Base-by-base conservation (phyloP, 2,329 filamentous ascomycete genomes). In the Aspergillus latus region DNA sequence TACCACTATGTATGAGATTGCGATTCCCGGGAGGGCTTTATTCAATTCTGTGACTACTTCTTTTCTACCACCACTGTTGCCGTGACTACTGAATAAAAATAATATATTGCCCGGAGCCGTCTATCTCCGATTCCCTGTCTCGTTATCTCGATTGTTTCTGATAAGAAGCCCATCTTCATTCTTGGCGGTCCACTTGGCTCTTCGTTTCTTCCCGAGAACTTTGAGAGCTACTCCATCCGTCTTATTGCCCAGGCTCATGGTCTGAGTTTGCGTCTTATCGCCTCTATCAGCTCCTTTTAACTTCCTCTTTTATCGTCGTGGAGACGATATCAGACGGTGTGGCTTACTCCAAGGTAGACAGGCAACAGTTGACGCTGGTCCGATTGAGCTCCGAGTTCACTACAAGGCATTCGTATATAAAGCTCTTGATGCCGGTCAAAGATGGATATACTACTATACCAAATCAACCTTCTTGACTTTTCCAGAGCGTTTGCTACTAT, bases 111-210 rank as follows among this genome's bases (percentile, higher is more conserved):
- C 36, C 39, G 21, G 21, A 5, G 30, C 42, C 11, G 39, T 46
- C 50, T 52, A 52, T 52, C 50, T 52, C 49, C 49, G 49, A 45
- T 52, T 21, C 5, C 6, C 26, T 16, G 15, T 11, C 34, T 11
- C 15, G 13, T 50, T 50, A 50, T 50, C 48, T 50, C 13, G 13
- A 15, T 7, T 21, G 39, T 5, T 26, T 40, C 43, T 46, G 32
- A 52, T 52, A 46, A 52, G 50, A 5, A 13, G n/a, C 44, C 15
- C 29, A 29, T 47, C 10, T 30, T 47, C 30, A 32, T 30, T 7
- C 50, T 52, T 52, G 50, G 50, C 50, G 43, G n/a, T 39, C 50
- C 50, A 52, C 50, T 52, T 46, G 29, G 34, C 8, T 26, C 21
- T 52, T 46, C 42, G 16, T 29, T 26, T 7, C 28, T 21, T 43